These are phyloP conservation scores for Xylaria multiplex DNA, from an alignment of 2,329 filamentous ascomycete species.

Conservation along the genomic window DNA sequence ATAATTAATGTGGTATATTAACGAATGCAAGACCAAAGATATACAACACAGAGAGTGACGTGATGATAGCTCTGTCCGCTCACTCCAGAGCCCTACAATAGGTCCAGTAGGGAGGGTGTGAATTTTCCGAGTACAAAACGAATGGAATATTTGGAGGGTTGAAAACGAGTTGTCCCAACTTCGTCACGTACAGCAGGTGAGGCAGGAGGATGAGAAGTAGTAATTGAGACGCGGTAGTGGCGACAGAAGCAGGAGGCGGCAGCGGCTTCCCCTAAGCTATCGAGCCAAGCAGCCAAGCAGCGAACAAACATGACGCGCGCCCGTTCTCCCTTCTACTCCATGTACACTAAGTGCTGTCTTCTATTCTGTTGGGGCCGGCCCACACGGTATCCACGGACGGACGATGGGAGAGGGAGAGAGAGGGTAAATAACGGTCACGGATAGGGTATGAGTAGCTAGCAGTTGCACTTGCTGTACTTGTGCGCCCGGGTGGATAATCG, in stretches of 20 bases:
- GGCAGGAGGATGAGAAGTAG: not conserved
- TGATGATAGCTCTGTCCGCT: not conserved
- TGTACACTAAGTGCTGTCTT: too few relatives aligned
- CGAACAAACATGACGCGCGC: conserved; percentile 25
- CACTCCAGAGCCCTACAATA: not conserved
- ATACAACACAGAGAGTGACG: not conserved
- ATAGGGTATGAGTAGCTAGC: too few relatives aligned
- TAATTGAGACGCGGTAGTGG: not conserved
- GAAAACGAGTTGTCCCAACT: not conserved
- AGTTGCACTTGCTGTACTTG: too few relatives aligned
- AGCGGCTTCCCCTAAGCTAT: conserved; percentile 22
- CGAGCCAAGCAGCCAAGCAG: conserved; percentile 11
- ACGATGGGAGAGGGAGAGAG: too few relatives aligned
- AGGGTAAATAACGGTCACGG: too few relatives aligned
- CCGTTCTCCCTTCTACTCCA: not conserved
- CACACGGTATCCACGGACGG: conserved; percentile 16
- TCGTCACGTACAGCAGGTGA: too few relatives aligned
- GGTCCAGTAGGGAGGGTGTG: not conserved
- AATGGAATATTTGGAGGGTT: not conserved
- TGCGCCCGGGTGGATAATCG: too few relatives aligned
- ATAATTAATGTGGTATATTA: not conserved
- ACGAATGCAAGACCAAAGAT: conserved; percentile 2
- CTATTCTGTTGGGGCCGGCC: conserved; percentile 2
- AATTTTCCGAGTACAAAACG: not conserved
- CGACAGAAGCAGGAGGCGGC: not conserved